Base-by-base conservation (phyloP, 495 filamentous ascomycete genomes). In the Durotheca rogersii region DNA sequence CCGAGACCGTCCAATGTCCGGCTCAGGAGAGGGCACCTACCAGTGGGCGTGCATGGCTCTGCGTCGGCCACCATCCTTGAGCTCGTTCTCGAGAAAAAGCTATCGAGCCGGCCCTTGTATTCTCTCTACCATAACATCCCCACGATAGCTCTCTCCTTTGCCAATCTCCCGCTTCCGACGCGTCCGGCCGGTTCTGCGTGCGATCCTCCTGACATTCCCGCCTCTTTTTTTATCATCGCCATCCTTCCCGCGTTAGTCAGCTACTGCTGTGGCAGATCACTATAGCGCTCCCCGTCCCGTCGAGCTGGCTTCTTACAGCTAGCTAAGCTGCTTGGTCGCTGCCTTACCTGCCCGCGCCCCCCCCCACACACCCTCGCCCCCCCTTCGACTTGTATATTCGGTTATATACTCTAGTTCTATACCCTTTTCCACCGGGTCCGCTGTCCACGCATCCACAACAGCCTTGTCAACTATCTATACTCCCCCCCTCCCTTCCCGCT, bases 261-360 rank as follows among this genome's bases (percentile, higher is more conserved):
- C 45, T 50, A 32, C 49, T 46, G 50, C 32, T 48, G 49, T 53
- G 43, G 36, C 25, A 58, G 35, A 53, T 45, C 50, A 27, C 30
- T 56, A 49, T 58, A 59, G 54, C 44, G 52, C 55, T 61, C 56
- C n/a, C n/a, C n/a, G n/a, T n/a, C n/a, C n/a, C n/a, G n/a, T 48
- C 54, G 53, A 47, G 44, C 40, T 42, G 36, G n/a, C n/a, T n/a
- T n/a, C n/a, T n/a, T n/a, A n/a, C n/a, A n/a, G n/a, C n/a, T n/a
- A n/a, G 34, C 27, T 41, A 31, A 17, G 14, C 10, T 45, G 25
- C 38, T 35, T n/a, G n/a, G n/a, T n/a, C n/a, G n/a, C n/a, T n/a
- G n/a, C n/a, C n/a, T n/a, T n/a, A n/a, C n/a, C n/a, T n/a, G n/a
- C n/a, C n/a, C n/a, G n/a, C n/a, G n/a, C n/a, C n/a, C n/a, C n/a